Base-by-base conservation (phyloP, 495 filamentous ascomycete genomes). In the Aspergillus taichungensis region DNA sequence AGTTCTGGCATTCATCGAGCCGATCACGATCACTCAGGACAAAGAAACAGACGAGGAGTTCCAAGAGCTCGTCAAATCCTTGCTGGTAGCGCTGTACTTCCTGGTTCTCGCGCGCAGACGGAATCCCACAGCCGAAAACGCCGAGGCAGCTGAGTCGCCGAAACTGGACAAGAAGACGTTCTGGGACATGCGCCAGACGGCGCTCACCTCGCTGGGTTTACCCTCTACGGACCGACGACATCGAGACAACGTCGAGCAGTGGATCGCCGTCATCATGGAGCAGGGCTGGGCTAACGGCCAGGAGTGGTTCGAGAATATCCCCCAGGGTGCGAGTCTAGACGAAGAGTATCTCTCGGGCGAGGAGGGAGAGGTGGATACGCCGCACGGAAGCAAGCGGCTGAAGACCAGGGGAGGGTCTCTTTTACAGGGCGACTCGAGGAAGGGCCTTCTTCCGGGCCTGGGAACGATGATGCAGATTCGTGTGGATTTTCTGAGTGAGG, bases 391-490 rank as follows among this genome's bases (percentile, higher is more conserved):
- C 8, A 54, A 54, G 13, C 52, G 49, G 3, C 41, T 40, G 13
- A 54, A 42, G 38, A 41, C 41, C 4, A 32, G 39, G 14, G 32
- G 37, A 37, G 53, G 52, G 0, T 45, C 44, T 37, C 46, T 45
- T 1, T 14, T 40, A 6, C 49, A 42, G 1, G 36, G 42, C n/a
- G 27, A 43, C 39, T 39, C 58, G 60, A 63, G 43, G 49, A 18
- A 63, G 52, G 56, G 72, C 48, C 61, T 80, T 3, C 57, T 78
- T 28, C 74, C 76, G 11, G 76, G 77, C 44, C 53, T 82, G 18
- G 84, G 84, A 10, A 88, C 82, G 3, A 92, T 92, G 86, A 83
- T 94, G 66, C 86, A 94, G 62, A 82, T 85, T 47, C 73, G 77
- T 35, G 81, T 88, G 44, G 87, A 95, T 62, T 94, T 80, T 60